Conservation (phyloP, 2,329 filamentous ascomycete species). For the Xylariales sp. region DNA sequence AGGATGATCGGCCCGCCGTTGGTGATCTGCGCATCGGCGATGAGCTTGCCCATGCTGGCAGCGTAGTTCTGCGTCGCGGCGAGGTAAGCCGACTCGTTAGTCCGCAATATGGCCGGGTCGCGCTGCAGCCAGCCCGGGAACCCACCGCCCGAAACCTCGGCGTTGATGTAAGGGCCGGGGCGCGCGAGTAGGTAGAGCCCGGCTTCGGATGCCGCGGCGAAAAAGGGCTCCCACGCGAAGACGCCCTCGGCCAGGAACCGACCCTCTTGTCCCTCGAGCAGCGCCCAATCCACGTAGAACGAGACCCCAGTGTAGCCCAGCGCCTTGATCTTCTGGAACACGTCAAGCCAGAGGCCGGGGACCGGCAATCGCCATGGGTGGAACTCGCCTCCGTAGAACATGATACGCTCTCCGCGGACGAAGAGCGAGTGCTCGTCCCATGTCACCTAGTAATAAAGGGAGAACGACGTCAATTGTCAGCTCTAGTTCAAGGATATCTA, state of each 20-base stretch:
- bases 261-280: constrained; percentile 69
- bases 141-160: constrained; percentile 59
- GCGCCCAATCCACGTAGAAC: constrained; percentile 76
- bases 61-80: constrained; percentile 61
- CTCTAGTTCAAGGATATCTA: no score
- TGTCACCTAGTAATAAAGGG: no score
- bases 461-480: no score
- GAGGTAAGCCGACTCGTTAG: constrained; percentile 56
- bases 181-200: constrained; percentile 71
- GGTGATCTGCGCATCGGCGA: constrained; percentile 75
- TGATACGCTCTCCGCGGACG: constrained; percentile 60
- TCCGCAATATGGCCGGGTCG: constrained; percentile 60
- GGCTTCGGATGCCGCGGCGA: constrained; percentile 66
- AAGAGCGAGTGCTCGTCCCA: constrained; percentile 66
- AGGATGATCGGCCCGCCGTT: constrained; percentile 78
- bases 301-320: constrained; percentile 76
- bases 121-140: constrained; percentile 78
- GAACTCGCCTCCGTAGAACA: constrained; percentile 64
- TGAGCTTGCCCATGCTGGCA: constrained; percentile 55
- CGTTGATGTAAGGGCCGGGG: constrained; percentile 74
- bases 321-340: constrained; percentile 80
- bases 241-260: constrained; percentile 67
- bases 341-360: constrained; percentile 54
- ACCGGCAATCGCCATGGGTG: constrained; percentile 54
- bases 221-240: constrained; percentile 70